phyloP scores from a whole-genome alignment of 2,329 filamentous ascomycete species.

The Diaporthe longicolla region DNA sequence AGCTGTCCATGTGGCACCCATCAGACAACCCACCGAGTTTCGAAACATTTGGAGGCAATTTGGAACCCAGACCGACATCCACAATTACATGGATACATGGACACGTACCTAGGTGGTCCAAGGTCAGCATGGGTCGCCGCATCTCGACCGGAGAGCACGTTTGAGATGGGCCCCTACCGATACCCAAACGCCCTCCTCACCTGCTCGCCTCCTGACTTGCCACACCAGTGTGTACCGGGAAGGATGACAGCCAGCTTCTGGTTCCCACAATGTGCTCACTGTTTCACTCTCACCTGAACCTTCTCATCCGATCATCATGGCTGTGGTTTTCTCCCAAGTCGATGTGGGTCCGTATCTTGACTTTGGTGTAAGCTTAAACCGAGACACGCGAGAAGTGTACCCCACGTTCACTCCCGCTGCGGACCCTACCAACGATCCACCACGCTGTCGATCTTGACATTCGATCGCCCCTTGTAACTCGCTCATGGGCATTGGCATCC shows the following conservation, averaged over 20 bases:
- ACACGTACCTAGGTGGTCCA: not conserved
- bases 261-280: conserved; percentile 22
- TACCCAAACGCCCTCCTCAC: conserved; percentile 5
- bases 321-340: not conserved
- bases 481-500: conserved; percentile 7
- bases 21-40: not conserved
- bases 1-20: not conserved
- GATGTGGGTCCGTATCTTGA: not conserved
- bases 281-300: conserved; percentile 11
- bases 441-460: not conserved
- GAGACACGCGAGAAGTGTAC: conserved; percentile 15
- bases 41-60: conserved; percentile 12
- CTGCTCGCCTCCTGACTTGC: not conserved
- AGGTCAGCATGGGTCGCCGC: not conserved
- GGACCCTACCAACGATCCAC: conserved; percentile 7
- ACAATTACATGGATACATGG: not conserved
- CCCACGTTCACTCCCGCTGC: not conserved
- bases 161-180: conserved; percentile 9
- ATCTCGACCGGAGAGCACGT: conserved; percentile 23
- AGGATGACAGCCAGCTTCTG: not conserved
- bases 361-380: conserved; percentile 13
- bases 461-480: conserved; percentile 6
- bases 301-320: not conserved
- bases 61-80: not conserved
- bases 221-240: not conserved